phyloP scores from a whole-genome alignment of 208 protist species.

The Tritrichomonas foetus region DNA sequence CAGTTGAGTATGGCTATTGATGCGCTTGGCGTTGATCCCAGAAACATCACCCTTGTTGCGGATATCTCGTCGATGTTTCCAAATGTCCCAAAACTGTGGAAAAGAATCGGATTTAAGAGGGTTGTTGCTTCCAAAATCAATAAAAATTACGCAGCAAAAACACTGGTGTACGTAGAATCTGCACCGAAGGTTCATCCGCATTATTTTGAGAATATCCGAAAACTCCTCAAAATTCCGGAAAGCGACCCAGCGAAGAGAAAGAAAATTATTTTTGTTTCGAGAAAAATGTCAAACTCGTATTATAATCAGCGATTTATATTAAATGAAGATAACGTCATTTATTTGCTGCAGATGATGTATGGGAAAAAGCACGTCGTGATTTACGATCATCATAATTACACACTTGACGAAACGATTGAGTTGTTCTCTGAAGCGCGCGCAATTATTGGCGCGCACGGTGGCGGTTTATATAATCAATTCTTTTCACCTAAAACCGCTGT shows the following conservation, averaged over 20 bases:
- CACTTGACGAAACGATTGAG: background rate
- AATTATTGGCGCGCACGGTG: conserved; percentile 11
- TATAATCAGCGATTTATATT: conserved; percentile 25
- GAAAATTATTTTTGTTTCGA: background rate
- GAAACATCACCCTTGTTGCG: background rate
- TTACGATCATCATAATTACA: background rate
- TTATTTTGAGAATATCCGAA: background rate
- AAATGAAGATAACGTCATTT: background rate
- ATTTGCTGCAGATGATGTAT: background rate
- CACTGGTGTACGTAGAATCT: background rate
- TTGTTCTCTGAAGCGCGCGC: background rate
- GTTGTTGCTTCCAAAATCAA: background rate
- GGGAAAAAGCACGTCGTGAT: background rate
- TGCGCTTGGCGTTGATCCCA: background rate
- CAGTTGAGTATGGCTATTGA: background rate
- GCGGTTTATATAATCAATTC: conserved; percentile 16
- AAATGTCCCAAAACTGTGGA: background rate
- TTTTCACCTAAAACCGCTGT: background rate
- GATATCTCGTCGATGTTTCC: background rate
- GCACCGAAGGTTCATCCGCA: background rate
- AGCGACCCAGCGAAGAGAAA: background rate
- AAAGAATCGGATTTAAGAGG: background rate
- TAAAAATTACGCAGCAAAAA: background rate
- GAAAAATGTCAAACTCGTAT: background rate
- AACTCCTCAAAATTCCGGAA: background rate